Evolutionary conservation across 2,329 filamentous ascomycete genomes (phyloP).

Genomic region (Pseudogymnoascus sp.): DNA sequence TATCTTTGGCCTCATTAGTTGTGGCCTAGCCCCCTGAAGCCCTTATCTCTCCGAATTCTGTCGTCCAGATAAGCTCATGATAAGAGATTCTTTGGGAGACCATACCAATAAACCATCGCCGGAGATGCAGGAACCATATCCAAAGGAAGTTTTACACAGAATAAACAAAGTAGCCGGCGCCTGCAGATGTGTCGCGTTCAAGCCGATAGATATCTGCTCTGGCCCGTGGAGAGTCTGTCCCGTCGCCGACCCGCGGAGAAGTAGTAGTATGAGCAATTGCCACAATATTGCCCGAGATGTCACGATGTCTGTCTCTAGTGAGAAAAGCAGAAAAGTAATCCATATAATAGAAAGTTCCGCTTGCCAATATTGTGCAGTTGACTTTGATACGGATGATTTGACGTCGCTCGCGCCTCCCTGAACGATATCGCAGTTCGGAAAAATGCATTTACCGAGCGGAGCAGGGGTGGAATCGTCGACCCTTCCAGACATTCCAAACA

Average conservation of each 20-base stretch:
- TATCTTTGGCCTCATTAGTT: not conserved
- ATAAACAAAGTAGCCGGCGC: not conserved
- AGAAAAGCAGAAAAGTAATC: not conserved
- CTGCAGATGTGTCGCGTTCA: not conserved
- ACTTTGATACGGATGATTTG: not conserved
- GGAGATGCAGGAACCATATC: not conserved
- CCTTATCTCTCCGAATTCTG: not conserved
- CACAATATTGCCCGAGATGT: not conserved
- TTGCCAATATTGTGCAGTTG: not conserved
- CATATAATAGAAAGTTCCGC: not conserved
- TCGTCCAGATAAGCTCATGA: slow-evolving; percentile 7
- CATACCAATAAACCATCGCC: not conserved
- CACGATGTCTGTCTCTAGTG: not conserved
- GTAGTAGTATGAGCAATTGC: not conserved
- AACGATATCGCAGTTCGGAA: not conserved
- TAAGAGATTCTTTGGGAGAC: not conserved
- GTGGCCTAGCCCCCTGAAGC: not conserved
- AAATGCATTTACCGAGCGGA: slow-evolving; percentile 8
- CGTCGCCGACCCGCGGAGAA: not conserved
- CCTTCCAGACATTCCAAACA: not conserved
- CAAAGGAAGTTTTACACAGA: not conserved
- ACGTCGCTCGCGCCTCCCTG: not conserved
- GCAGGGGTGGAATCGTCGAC: slow-evolving; percentile 1
- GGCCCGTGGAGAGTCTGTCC: not conserved
- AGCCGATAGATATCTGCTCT: not conserved